These are phyloP conservation scores for Cenchrus fungigraminus DNA, from an alignment of 176 grass and related monocot genomes.

Conservation along the genomic window DNA sequence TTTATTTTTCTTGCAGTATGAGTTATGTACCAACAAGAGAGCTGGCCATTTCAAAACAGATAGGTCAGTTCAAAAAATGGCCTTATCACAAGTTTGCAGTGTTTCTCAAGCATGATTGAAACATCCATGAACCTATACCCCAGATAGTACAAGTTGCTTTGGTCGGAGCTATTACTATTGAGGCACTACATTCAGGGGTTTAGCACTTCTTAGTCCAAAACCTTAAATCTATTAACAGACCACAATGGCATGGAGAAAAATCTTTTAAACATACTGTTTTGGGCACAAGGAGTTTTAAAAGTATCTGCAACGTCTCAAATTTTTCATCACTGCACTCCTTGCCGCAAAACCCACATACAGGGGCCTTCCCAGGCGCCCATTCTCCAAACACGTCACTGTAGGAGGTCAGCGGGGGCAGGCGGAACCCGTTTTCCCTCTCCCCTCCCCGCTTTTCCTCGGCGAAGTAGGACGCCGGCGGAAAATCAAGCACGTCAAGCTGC, in stretches of 20 bases:
- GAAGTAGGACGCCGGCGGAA: conserved; percentile 44
- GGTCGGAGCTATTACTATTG: background rate
- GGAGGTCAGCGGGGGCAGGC: conserved; percentile 73
- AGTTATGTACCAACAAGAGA: background rate
- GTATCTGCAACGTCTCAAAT: conserved; percentile 61
- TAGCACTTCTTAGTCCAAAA: background rate
- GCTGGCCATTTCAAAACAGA: background rate
- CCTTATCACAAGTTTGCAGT: background rate
- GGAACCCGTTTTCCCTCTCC: conserved; percentile 60
- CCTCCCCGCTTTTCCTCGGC: conserved; percentile 48
- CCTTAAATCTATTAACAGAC: background rate
- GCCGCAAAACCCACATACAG: conserved; percentile 56
- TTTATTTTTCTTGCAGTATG: background rate
- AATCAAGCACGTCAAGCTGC: no score
- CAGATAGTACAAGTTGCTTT: background rate
- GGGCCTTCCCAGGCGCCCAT: conserved; percentile 54
- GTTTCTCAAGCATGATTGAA: background rate
- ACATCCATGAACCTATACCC: background rate
- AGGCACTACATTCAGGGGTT: background rate
- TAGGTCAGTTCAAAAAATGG: background rate
- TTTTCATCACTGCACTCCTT: conserved; percentile 39
- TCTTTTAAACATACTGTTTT: conserved; percentile 5
- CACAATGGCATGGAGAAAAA: background rate
- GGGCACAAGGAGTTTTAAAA: background rate
- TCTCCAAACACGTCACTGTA: conserved; percentile 84